A percentile compares a stretch with the other conserved stretches of the same genome.
These are phyloP conservation scores for Trypanosoma congolense DNA, from an alignment of 208 protist genomes.

Conservation along the genomic window DNA sequence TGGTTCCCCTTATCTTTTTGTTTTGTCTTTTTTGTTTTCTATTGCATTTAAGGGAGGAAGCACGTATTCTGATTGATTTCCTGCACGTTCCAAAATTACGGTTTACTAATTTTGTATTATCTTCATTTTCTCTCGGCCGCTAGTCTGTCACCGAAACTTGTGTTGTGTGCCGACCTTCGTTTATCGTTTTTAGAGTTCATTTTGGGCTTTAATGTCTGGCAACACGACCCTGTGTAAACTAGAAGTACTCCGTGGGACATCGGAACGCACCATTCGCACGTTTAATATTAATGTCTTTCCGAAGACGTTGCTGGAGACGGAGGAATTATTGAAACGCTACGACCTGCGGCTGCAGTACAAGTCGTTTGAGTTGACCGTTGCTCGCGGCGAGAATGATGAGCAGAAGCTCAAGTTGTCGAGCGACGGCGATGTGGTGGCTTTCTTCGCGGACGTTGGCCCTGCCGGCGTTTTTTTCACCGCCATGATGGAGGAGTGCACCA, in stretches of 20 bases:
- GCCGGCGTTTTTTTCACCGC: conserved; percentile 12
- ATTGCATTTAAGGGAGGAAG: too few species aligned
- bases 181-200: too few species aligned
- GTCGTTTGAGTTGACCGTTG: conserved; percentile 43
- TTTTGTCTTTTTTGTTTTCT: too few species aligned
- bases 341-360: conserved; percentile 58
- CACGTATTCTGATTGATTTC: too few species aligned
- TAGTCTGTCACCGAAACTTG: too few species aligned
- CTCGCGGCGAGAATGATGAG: conserved; percentile 1
- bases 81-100: too few species aligned
- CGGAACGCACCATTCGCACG: conserved; percentile 42
- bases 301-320: conserved; percentile 25
- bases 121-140: too few species aligned
- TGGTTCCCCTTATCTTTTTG: too few species aligned
- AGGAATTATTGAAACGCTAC: conserved; percentile 35
- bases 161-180: too few species aligned
- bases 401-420: conserved; percentile 1
- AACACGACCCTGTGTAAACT: conserved; percentile 32
- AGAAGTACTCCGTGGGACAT: conserved; percentile 30
- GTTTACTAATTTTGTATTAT: too few species aligned
- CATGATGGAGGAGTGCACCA: not conserved
- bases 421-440: conserved; percentile 9
- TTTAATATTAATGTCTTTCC: conserved; percentile 27
- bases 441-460: conserved; percentile 1
- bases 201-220: conserved; percentile 8